phyloP scores from a whole-genome alignment of 192 early-diverging fungal species.

The Backusella luteola region DNA sequence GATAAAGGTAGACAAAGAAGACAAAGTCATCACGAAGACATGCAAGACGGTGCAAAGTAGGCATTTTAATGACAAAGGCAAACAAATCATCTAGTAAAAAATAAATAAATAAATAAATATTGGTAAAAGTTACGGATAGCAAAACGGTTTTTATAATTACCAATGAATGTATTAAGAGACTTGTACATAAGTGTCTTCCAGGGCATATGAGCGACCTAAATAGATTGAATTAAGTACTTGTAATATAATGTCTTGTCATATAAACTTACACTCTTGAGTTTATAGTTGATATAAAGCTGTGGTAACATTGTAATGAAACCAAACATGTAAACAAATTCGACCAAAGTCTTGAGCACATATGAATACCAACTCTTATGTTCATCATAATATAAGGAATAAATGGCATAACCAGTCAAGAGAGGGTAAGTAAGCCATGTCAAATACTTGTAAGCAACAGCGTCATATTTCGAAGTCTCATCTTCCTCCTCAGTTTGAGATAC shows the following conservation, averaged over 20 bases:
- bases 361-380: conserved; percentile 94
- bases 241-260: not conserved
- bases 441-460: conserved; percentile 82
- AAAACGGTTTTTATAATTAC: conserved; percentile 3
- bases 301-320: conserved; percentile 84
- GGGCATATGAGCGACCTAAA: conserved; percentile 87
- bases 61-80: conserved; percentile 95
- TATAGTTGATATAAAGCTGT: conserved; percentile 92
- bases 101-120: too few species aligned
- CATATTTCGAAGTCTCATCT: conserved; percentile 58
- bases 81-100: conserved; percentile 74
- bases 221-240: not conserved
- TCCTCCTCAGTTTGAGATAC: conserved; percentile 49
- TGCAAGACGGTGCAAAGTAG: conserved; percentile 81
- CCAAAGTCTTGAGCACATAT: conserved; percentile 77
- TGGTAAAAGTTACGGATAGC: not conserved
- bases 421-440: conserved; percentile 77
- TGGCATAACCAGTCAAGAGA: conserved; percentile 70
- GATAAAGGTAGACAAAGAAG: conserved; percentile 87
- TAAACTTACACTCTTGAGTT: conserved; percentile 60
- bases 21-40: conserved; percentile 85
- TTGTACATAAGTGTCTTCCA: conserved; percentile 96
- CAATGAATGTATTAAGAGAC: conserved; percentile 60
- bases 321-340: conserved; percentile 91
- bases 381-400: conserved; percentile 82